Evolutionary conservation across 208 protist species (phyloP).

Genomic region (Angomonas deanei): DNA sequence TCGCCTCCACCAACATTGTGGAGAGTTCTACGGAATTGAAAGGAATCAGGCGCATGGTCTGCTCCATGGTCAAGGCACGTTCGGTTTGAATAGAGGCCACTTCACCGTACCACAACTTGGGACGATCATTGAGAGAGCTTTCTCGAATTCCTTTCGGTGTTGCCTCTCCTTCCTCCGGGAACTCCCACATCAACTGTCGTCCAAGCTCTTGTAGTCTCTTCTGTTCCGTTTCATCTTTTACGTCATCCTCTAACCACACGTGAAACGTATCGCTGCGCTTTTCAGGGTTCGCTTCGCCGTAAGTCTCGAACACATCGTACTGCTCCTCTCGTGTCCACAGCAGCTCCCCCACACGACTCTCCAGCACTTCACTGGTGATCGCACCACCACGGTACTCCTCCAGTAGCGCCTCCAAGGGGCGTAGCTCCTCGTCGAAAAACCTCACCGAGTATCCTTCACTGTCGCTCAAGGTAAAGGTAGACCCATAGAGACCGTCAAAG

Average conservation of each 20-base stretch:
- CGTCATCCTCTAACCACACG: neutral
- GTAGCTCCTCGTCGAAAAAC: constrained; percentile 15
- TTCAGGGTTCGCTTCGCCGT: neutral
- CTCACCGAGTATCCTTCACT: neutral
- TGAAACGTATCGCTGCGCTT: neutral
- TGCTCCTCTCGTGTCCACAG: constrained; percentile 24
- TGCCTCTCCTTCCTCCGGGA: neutral
- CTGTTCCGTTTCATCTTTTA: neutral
- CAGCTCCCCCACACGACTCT: neutral
- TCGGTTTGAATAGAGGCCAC: neutral
- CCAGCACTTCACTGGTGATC: neutral
- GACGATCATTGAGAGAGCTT: neutral
- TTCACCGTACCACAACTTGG: neutral
- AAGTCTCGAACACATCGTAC: constrained; percentile 13
- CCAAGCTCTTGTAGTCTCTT: no score
- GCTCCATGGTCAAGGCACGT: neutral
- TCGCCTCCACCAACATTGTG: neutral
- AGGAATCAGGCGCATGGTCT: neutral
- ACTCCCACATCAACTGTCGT: neutral
- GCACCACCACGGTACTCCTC: neutral
- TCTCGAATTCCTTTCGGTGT: neutral
- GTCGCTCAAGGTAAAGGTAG: constrained; percentile 2
- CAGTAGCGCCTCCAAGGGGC: constrained; percentile 4
- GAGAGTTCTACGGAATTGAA: neutral
- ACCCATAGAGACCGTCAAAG: constrained; percentile 17